Base-by-base conservation (phyloP, 2,329 filamentous ascomycete genomes). In the Fusarium falciforme region DNA sequence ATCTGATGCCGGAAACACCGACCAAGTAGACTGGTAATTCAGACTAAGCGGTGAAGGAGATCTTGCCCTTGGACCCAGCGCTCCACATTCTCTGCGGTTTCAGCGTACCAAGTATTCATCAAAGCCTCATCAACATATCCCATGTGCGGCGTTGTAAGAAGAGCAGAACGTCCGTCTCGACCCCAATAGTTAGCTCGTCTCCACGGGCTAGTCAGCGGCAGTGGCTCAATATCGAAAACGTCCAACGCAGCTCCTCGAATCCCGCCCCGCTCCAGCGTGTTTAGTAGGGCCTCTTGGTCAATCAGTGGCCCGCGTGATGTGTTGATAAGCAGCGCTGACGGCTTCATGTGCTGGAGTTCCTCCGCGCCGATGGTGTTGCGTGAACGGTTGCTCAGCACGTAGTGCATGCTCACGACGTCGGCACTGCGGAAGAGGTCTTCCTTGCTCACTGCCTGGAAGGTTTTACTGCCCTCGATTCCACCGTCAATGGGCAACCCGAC, bases 31-130 rank as follows among this genome's bases (percentile, higher is more conserved):
- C 7, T 5, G 4, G 14, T 27, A 3, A 0, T 33, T 54, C 31
- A 54, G 10, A 29, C 17, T 2, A 54, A 7, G 10, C 63, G 29
- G 55, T 66, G 38, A 8, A 66, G 38, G 44, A 65, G 6, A 10
- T 66, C 61, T 1, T 20, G 27, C 44, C 65, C 65, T 6, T 33
- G 47, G 3, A 67, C 1, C 65, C 65, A 67, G 9, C 49, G 52
- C 38, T 65, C 61, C 6, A 66, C 25, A 11, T 67, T 67, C 22
- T 67, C 49, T 5, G 65, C 49, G n/a, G 54, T 62, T 16, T 66
- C 65, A 10, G 49, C 61, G 16, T 49, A 67, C 65, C 61, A 65
- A 1, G 4, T 25, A 12, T 67, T 67, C 61, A 67, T 67, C 0
- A 67, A 36, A 0, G 38, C 64, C 25, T 65, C 64, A 7, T 67